These are phyloP conservation scores for Pleurotus salmoneostramineus DNA, from an alignment of 768 basidiomycete species.

Conservation along the genomic window DNA sequence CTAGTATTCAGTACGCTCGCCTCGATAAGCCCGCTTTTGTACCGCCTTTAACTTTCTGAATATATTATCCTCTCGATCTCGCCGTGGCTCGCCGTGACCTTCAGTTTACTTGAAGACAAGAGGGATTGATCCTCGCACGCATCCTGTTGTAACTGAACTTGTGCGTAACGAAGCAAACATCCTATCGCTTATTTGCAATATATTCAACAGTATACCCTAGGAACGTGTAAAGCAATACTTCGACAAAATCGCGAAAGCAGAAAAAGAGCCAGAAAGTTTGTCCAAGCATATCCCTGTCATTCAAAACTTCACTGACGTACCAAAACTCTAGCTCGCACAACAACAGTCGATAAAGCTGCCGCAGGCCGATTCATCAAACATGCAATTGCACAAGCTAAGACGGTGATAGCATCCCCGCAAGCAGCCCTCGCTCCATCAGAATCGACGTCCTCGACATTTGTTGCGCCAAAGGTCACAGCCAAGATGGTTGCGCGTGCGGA, in stretches of 20 bases:
- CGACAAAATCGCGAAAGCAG: constrained; percentile 74
- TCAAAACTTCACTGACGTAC: neutral
- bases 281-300: neutral
- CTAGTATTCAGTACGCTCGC: constrained; percentile 70
- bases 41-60: neutral
- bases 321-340: constrained; percentile 26
- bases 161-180: constrained; percentile 26
- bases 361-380: constrained; percentile 82
- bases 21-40: neutral
- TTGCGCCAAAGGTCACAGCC: constrained; percentile 55
- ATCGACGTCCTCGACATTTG: constrained; percentile 14
- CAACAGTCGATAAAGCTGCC: constrained; percentile 71
- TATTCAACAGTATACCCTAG: constrained; percentile 28
- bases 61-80: constrained; percentile 6
- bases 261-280: constrained; percentile 61
- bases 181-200: constrained; percentile 1
- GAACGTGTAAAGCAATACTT: constrained; percentile 79
- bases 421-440: constrained; percentile 16
- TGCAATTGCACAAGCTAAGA: constrained; percentile 65
- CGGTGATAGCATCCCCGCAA: constrained; percentile 29
- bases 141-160: constrained; percentile 73
- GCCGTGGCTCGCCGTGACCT: too few relatives aligned
- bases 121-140: constrained; percentile 76
- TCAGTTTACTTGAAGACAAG: constrained; percentile 81
- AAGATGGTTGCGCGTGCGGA: constrained; percentile 72